Percentiles rank a stretch among this genome's conserved stretches.
phyloP scores from a whole-genome alignment of 2,329 filamentous ascomycete species.

The Venturiaceae sp. region DNA sequence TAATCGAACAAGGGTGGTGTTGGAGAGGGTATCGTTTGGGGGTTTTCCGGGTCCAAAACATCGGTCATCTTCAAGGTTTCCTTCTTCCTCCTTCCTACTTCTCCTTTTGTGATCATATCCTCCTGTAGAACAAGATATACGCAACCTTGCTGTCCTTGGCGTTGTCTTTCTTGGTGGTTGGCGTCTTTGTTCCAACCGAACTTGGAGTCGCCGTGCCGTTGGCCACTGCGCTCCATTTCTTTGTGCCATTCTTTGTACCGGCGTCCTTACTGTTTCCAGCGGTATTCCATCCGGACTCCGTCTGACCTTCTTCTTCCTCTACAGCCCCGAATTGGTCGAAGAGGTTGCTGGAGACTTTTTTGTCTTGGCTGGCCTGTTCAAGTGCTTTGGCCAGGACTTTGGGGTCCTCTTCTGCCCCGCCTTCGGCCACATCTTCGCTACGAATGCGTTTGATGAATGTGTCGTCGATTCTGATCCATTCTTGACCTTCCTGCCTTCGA shows the following conservation, averaged over 20 bases:
- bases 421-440: constrained; percentile 81
- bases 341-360: constrained; percentile 52
- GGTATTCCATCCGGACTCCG: constrained; percentile 4
- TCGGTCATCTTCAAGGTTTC: background rate
- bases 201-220: constrained; percentile 45
- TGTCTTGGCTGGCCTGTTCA: constrained; percentile 54
- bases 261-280: background rate
- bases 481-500: constrained; percentile 81
- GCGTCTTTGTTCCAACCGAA: constrained; percentile 55
- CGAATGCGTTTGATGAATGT: constrained; percentile 79
- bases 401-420: constrained; percentile 69
- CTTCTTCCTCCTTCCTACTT: background rate
- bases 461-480: constrained; percentile 95
- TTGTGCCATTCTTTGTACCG: background rate
- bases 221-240: constrained; percentile 66
- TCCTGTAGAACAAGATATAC: constrained; percentile 92
- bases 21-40: background rate
- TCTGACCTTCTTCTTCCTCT: constrained; percentile 46
- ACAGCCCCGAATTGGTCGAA: constrained; percentile 54
- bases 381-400: constrained; percentile 55
- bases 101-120: constrained; percentile 33
- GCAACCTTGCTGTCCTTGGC: constrained; percentile 93
- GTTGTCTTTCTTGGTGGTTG: constrained; percentile 46
- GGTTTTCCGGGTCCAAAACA: background rate
- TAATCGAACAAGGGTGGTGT: background rate